These are phyloP conservation scores for Aspergillus aculeatus DNA, from an alignment of 2,329 filamentous ascomycete genomes.

Conservation along the genomic window DNA sequence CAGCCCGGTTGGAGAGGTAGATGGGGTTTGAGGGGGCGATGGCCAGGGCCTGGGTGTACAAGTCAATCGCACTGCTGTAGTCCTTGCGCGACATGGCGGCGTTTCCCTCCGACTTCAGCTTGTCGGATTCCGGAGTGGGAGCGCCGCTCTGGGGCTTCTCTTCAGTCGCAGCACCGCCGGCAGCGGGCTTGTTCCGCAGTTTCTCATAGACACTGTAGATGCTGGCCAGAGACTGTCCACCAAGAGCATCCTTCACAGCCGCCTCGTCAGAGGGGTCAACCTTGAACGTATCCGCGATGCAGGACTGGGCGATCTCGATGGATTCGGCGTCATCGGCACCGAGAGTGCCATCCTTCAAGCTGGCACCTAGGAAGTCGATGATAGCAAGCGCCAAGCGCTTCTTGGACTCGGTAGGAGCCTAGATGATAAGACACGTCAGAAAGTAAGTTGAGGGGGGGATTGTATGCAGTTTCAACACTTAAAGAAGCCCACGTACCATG, in stretches of 20 bases:
- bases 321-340: constrained; percentile 85
- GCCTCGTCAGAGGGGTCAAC: constrained; percentile 77
- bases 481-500: constrained; percentile 22
- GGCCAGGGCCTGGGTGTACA: constrained; percentile 83
- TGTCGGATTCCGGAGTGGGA: constrained; percentile 71
- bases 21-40: constrained; percentile 85
- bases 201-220: constrained; percentile 98
- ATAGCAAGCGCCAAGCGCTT: constrained; percentile 96
- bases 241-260: constrained; percentile 73
- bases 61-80: constrained; percentile 75
- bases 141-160: constrained; percentile 37
- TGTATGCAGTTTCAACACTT: background rate
- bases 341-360: constrained; percentile 83
- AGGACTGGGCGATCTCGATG: constrained; percentile 90
- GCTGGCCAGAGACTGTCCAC: constrained; percentile 79
- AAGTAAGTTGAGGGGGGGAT: background rate
- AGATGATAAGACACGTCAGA: background rate
- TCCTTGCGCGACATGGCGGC: constrained; percentile 94
- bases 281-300: constrained; percentile 93
- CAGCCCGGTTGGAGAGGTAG: constrained; percentile 95
- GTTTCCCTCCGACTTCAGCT: constrained; percentile 87
- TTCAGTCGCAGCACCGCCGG: constrained; percentile 33
- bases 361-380: constrained; percentile 87
- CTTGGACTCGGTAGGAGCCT: constrained; percentile 55
- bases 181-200: constrained; percentile 66